A percentile compares a stretch with the other conserved stretches of the same genome.
These are phyloP conservation scores for Xylaria hypoxylon DNA, from an alignment of 2,329 filamentous ascomycete genomes.

Conservation along the genomic window DNA sequence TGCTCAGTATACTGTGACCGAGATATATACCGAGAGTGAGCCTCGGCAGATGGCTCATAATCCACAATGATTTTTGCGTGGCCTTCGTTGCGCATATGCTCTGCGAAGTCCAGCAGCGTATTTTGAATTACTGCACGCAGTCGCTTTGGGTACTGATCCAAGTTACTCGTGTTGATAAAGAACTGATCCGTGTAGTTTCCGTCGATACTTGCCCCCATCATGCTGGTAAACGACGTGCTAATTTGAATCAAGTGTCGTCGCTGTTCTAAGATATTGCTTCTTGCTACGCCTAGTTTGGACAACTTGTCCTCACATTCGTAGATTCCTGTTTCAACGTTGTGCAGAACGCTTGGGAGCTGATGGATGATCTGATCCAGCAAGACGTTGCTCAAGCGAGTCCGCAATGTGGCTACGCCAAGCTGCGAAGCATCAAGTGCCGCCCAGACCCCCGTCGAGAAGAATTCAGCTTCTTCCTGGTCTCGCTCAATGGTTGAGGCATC, in stretches of 20 bases:
- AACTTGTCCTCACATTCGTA: conserved; percentile 42
- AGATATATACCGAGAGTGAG: conserved; percentile 23
- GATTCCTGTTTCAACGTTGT: conserved; percentile 47
- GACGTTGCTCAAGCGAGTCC: conserved; percentile 44
- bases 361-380: conserved; percentile 46
- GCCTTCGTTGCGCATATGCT: conserved; percentile 42
- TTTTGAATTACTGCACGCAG: conserved; percentile 47
- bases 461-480: conserved; percentile 31
- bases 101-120: conserved; percentile 41
- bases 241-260: conserved; percentile 46
- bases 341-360: conserved; percentile 49
- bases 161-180: conserved; percentile 38
- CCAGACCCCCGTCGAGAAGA: conserved; percentile 39
- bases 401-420: conserved; percentile 41
- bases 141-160: conserved; percentile 40
- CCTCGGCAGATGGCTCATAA: background rate
- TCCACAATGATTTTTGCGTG: conserved; percentile 33
- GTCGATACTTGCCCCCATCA: conserved; percentile 47
- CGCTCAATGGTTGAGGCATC: conserved; percentile 1
- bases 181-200: conserved; percentile 49
- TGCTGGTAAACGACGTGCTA: conserved; percentile 45
- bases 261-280: conserved; percentile 44
- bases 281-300: conserved; percentile 43
- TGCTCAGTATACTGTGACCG: conserved; percentile 36
- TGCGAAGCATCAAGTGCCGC: conserved; percentile 31